Conservation (phyloP, 306 rosid genomes). For the Cicer pinnatifidum region DNA sequence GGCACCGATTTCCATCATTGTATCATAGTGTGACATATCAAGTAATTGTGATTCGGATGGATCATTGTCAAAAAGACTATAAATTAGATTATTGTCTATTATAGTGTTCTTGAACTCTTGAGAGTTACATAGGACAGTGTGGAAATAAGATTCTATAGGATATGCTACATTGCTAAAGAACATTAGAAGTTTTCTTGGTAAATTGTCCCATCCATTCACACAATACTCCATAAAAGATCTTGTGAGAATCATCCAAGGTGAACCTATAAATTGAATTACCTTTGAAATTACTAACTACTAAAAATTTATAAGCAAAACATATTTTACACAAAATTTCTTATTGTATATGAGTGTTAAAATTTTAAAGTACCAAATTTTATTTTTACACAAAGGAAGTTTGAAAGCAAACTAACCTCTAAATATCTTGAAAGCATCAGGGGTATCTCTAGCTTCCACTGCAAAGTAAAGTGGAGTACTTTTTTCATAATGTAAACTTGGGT, state of each 20-base stretch:
- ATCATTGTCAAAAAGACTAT: constrained; percentile 53
- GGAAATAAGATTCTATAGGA: constrained; percentile 74
- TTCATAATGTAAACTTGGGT: constrained; percentile 59
- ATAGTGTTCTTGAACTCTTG: constrained; percentile 55
- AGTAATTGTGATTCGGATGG: constrained; percentile 55
- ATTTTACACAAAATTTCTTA: too few relatives aligned
- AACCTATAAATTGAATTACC: constrained; percentile 52
- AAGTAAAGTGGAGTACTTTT: constrained; percentile 58
- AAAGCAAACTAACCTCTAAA: constrained; percentile 57
- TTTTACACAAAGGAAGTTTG: constrained; percentile 1
- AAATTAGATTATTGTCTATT: constrained; percentile 56
- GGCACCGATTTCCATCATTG: constrained; percentile 53
- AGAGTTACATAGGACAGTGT: constrained; percentile 70
- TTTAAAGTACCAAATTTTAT: too few relatives aligned
- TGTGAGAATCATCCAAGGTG: constrained; percentile 71
- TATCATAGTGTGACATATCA: constrained; percentile 56
- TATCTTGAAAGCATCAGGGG: constrained; percentile 65
- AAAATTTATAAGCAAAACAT: too few relatives aligned
- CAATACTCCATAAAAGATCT: constrained; percentile 70
- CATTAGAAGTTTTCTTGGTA: constrained; percentile 71
- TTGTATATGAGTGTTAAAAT: too few relatives aligned
- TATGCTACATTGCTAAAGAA: constrained; percentile 70
- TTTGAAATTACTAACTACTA: too few relatives aligned
- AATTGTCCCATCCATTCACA: constrained; percentile 72
- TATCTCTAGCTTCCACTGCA: constrained; percentile 62